Base-by-base conservation (phyloP, 257 asterid genomes). In the Solanum tarijense region DNA sequence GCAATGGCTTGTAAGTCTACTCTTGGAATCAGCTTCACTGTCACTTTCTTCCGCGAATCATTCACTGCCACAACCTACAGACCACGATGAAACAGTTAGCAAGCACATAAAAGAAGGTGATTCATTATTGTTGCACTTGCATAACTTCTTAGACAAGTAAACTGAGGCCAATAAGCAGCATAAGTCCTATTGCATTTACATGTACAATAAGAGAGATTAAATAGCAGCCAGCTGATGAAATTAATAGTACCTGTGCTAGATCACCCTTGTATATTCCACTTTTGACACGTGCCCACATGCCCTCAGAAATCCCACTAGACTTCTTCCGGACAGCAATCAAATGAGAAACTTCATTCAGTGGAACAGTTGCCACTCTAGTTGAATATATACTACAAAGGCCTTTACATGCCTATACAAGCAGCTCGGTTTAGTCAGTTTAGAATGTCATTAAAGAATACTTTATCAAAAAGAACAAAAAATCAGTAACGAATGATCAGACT, bases 261-360 rank as follows among this genome's bases (percentile, higher is more conserved):
- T 97, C 99, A n/a, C 99, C 99, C 92, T 95, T 97, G 92, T 97
- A 96, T 89, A 86, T 97, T 85, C 99, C 99, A 88, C 86, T 95
- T 92, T 97, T 97, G 89, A 97, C 99, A 86, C 99, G 99, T 86
- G 97, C 95, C 98, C 98, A 97, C 97, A 90, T 94, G 87, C 96
- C 99, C 91, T 92, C 93, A 65, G 95, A 86, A 76, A 97, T 93
- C 85, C 94, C 94, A 91, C 87, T 52, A 71, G 94, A 92, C 91
- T 91, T 96, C 89, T 91, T 95, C 88, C 98, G 93, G 41, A 93
- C 88, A n/a, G 93, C 85, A 74, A 95, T 89, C 84, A 94, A 72
- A 73, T 94, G 98, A 46, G 94, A 89, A 76, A 94, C 85, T 84
- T 96, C 99, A 43, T 91, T 93, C 81, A 39, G 88, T 6, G 97